These are phyloP conservation scores for Eurotiales sp. DNA, from an alignment of 2,329 filamentous ascomycete genomes.

Conservation along the genomic window DNA sequence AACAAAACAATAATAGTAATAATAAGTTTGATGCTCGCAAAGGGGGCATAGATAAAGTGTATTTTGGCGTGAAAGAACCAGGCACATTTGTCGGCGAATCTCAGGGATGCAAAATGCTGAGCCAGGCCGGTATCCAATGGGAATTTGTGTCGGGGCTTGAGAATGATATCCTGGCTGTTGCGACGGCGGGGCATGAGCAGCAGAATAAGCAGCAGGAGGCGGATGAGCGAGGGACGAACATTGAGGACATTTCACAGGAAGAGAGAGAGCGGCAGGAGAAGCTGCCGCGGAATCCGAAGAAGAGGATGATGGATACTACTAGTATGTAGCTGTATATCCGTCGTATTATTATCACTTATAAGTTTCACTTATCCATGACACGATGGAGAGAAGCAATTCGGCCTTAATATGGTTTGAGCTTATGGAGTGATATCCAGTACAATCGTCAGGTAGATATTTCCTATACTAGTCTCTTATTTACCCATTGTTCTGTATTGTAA, in stretches of 20 bases:
- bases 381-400: too few relatives aligned
- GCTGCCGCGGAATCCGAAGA: constrained; percentile 42
- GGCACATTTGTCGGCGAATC: constrained; percentile 86
- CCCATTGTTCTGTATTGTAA: too few relatives aligned
- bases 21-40: constrained; percentile 37
- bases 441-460: too few relatives aligned
- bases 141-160: constrained; percentile 72
- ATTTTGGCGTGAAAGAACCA: constrained; percentile 84
- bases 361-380: too few relatives aligned
- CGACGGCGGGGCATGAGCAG: constrained; percentile 72
- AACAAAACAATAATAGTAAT: too few relatives aligned
- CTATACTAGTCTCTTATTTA: too few relatives aligned
- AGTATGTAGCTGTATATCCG: constrained; percentile 16
- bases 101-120: constrained; percentile 65
- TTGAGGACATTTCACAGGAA: constrained; percentile 37
- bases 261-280: constrained; percentile 36
- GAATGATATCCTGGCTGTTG: constrained; percentile 73
- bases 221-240: constrained; percentile 27
- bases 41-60: constrained; percentile 68
- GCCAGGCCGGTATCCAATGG: constrained; percentile 69
- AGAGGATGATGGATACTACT: constrained; percentile 44
- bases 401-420: too few relatives aligned
- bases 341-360: too few relatives aligned
- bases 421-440: too few relatives aligned
- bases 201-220: constrained; percentile 23